Evolutionary conservation across 306 rosid species (phyloP), one percentile per base, ranked within the genome.

Genomic region (Quercus dentata): DNA sequence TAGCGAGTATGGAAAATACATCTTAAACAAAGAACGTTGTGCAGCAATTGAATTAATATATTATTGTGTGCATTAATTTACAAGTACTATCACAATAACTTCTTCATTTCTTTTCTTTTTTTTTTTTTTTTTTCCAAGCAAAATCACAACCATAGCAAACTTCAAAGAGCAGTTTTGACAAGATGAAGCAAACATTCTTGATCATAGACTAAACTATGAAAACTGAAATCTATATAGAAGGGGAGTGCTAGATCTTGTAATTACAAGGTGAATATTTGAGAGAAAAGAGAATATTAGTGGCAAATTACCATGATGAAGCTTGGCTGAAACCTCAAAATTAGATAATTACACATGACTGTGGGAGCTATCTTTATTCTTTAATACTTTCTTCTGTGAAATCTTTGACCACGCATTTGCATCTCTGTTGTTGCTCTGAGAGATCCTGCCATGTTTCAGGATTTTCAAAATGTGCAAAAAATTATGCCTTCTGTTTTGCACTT

Each of bases 361-460:
- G 31, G 67, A 63, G 69, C 78, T 71, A 33, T 52, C 44, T 52
- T 21, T 23, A 58, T 28, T 52, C 44, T 52, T 21, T 23, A 58
- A 20, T 62, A 76, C 80, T 63, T 75, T 76, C 83, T 61, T 71
- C 77, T 52, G 63, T 38, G 81, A 86, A 86, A 31, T 88, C 93
- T 76, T 85, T 89, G 75, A 27, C 79, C 62, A 19, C 61, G 87
- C 98, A 94, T 78, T 69, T 89, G 89, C 97, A 94, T 73, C 85
- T 86, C 59, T 84, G 76, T 70, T 91, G 97, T 35, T 89, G 88
- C 86, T 91, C 97, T 18, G 90, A 80, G 23, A 94, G 94, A 84
- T 91, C 97, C 98, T 94, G 97, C 86, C 73, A 86, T 77, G 79
- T 76, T 77, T 56, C 3, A 64, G 80, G 82, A 33, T 54, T 25